phyloP scores from a whole-genome alignment of 305 asterid species.

The Fraxinus paxiana region DNA sequence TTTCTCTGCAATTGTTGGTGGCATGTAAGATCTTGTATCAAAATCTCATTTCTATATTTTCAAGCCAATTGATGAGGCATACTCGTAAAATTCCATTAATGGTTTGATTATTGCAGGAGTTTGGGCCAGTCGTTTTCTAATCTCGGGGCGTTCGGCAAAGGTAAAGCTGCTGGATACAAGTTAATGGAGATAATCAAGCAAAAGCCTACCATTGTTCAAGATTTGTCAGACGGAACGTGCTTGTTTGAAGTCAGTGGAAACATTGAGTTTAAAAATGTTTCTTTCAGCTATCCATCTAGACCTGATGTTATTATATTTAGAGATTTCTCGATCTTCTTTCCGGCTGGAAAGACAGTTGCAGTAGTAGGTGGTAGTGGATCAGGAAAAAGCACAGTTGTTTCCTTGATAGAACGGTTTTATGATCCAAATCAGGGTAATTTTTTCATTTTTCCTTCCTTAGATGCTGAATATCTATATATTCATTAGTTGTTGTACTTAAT shows the following conservation, averaged over 20 bases:
- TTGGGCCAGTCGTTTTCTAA: slow-evolving; percentile 96
- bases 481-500: slow-evolving; percentile 3
- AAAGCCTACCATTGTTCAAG: slow-evolving; percentile 72
- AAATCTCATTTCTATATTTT: neutral
- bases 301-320: slow-evolving; percentile 89
- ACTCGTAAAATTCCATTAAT: slow-evolving; percentile 10
- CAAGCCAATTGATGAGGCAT: neutral
- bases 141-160: slow-evolving; percentile 94
- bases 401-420: slow-evolving; percentile 83
- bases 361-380: slow-evolving; percentile 99
- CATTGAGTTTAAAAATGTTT: slow-evolving; percentile 81
- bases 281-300: slow-evolving; percentile 91
- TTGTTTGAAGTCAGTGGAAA: slow-evolving; percentile 61
- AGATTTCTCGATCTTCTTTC: slow-evolving; percentile 85
- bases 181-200: slow-evolving; percentile 85
- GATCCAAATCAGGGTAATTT: slow-evolving; percentile 83
- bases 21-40: slow-evolving; percentile 62
- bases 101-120: slow-evolving; percentile 56
- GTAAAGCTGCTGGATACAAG: slow-evolving; percentile 92
- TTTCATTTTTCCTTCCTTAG: neutral
- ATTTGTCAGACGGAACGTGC: slow-evolving; percentile 49
- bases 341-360: slow-evolving; percentile 93
- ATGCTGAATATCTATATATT: neutral
- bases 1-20: slow-evolving; percentile 95
- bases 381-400: slow-evolving; percentile 92